These are phyloP conservation scores for Fraxinus sp. DNA, from an alignment of 305 asterid species.

Conservation along the genomic window DNA sequence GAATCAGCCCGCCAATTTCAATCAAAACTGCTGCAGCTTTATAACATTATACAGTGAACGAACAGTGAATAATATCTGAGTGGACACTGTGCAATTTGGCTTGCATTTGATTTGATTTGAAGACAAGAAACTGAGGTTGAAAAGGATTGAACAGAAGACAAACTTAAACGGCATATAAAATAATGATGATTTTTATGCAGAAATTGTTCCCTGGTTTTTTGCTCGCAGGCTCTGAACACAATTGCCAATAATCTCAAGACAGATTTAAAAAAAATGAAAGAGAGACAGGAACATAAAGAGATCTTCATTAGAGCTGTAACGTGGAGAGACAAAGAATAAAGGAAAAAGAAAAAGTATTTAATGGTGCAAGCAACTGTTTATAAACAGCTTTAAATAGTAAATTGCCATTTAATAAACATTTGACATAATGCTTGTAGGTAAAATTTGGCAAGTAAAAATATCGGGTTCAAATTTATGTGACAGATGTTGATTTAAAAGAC, in stretches of 20 bases:
- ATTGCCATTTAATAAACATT: background rate
- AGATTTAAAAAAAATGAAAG: conserved; percentile 11
- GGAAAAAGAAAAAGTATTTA: background rate
- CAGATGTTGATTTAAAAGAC: background rate
- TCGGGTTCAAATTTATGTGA: background rate
- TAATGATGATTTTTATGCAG: conserved; percentile 37
- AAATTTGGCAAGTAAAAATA: background rate
- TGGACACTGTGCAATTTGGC: background rate
- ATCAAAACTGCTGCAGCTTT: background rate
- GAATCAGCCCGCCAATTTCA: background rate
- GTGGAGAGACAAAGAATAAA: background rate
- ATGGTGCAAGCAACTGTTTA: background rate
- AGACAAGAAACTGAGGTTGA: conserved; percentile 27
- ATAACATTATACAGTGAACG: background rate
- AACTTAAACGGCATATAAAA: conserved; percentile 28
- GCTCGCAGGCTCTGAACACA: conserved; percentile 27
- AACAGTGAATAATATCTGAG: background rate
- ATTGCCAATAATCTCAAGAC: conserved; percentile 27
- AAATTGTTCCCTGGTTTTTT: conserved; percentile 42
- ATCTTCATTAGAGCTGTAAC: conserved; percentile 15
- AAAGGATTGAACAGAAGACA: conserved; percentile 17
- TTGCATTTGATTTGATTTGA: background rate
- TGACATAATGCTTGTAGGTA: background rate
- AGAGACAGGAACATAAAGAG: conserved; percentile 23
- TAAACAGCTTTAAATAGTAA: background rate